Base-by-base conservation (phyloP, 169 alveolate species). In the Plasmodium malariae region DNA sequence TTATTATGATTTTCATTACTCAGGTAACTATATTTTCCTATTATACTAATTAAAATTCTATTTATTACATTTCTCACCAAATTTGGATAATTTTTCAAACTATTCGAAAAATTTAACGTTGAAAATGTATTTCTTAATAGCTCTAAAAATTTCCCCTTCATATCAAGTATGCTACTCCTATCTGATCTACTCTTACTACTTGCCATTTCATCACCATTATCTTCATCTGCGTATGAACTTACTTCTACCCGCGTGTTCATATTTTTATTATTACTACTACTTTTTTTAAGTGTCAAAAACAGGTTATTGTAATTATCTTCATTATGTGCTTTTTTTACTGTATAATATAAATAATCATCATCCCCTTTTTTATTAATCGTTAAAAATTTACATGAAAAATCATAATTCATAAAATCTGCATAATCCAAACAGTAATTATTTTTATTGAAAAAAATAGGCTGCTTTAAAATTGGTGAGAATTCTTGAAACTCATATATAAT, bases 401-500 rank as follows among this genome's bases (percentile, higher is more conserved):
- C 74, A 45, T 62, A 78, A 30, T 78, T 78, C 76, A 65, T 78
- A 78, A 78, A 78, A 78, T 78, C 78, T 0, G 89, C 76, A 49
- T 78, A 40, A 26, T 62, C 76, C 26, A 78, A 54, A 19, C 32
- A 63, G 37, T 62, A 60, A 78, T 78, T 62, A 34, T 78, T 60
- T 78, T 55, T 49, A 63, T 78, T 78, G 48, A 78, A 63, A 63
- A 78, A 78, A 5, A 62, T 65, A 11, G 43, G 45, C 30, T 78
- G 51, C 26, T 3, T 34, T 24, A 78, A 30, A 7, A 69, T 78
- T 19, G 89, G 78, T 0, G 80, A 78, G 32, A 78, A 78, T 43
- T 78, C 89, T 63, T 78, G 72, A 78, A 78, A 78, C 26, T 78
- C 89, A 55, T 78, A 78, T 30, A 78, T 78, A 55, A 78, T 78